Conservation (phyloP, 1,284 basidiomycete species). For the Xerocomus nothofagi region DNA sequence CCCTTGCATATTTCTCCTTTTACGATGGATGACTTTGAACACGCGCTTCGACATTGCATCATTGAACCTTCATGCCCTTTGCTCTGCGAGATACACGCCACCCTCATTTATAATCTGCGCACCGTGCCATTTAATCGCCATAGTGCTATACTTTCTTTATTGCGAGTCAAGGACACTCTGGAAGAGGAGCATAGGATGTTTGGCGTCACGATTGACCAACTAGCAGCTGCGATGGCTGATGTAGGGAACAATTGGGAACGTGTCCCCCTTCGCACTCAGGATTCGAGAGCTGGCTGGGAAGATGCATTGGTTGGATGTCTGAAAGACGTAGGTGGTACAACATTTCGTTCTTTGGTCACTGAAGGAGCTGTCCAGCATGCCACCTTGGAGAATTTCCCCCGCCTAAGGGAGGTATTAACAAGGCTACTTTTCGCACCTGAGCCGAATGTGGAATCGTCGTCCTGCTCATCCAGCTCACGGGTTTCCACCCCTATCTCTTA, state of each 20-base stretch:
- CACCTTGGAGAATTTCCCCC: conserved; percentile 70
- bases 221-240: conserved; percentile 65
- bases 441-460: conserved; percentile 38
- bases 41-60: conserved; percentile 77
- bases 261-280: conserved; percentile 62
- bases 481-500: conserved; percentile 39
- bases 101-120: conserved; percentile 85
- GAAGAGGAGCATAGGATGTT: conserved; percentile 43
- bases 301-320: conserved; percentile 83
- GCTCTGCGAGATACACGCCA: conserved; percentile 86
- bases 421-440: conserved; percentile 73
- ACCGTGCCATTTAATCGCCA: conserved; percentile 74
- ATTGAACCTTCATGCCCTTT: conserved; percentile 73
- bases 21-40: conserved; percentile 92
- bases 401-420: conserved; percentile 72
- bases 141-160: conserved; percentile 66
- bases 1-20: conserved; percentile 89
- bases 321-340: conserved; percentile 71
- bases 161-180: conserved; percentile 44
- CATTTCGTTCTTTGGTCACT: conserved; percentile 11
- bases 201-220: conserved; percentile 58
- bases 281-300: conserved; percentile 81
- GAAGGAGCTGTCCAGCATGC: conserved; percentile 59
- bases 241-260: conserved; percentile 82
- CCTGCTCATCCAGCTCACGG: conserved; percentile 48